phyloP scores from a whole-genome alignment of 2,329 filamentous ascomycete species.

The Talaromyces sp. region DNA sequence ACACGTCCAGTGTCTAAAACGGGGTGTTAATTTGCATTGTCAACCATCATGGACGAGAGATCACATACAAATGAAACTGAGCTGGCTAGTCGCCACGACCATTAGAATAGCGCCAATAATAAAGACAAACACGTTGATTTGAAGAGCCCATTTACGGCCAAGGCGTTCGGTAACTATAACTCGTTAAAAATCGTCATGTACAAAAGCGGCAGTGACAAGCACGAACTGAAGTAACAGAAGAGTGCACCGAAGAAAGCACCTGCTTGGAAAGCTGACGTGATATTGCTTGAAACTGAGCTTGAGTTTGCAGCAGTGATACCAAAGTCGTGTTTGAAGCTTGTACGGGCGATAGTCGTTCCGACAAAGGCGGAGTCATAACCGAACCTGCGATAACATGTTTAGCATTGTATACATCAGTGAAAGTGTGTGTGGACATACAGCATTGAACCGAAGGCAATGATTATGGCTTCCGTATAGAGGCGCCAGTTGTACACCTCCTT shows the following conservation, averaged over 20 bases:
- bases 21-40: neutral
- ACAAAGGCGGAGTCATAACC: conserved; percentile 73
- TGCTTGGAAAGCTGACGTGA: conserved; percentile 77
- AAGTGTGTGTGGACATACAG: conserved; percentile 34
- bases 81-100: conserved; percentile 57
- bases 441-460: conserved; percentile 49
- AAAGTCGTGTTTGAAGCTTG: conserved; percentile 69
- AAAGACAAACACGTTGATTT: conserved; percentile 62
- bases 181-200: conserved; percentile 20
- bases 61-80: neutral
- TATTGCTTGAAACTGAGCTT: conserved; percentile 66
- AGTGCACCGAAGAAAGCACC: conserved; percentile 80
- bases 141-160: conserved; percentile 63
- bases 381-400: neutral
- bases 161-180: conserved; percentile 56
- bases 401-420: neutral
- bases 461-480: conserved; percentile 47
- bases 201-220: neutral
- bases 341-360: conserved; percentile 68
- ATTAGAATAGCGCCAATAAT: conserved; percentile 68
- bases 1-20: conserved; percentile 52
- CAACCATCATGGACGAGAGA: neutral
- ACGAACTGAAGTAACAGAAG: conserved; percentile 54
- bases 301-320: conserved; percentile 48
- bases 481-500: conserved; percentile 55